Conservation (phyloP, 257 asterid genomes). For the Solanum neorickii region DNA sequence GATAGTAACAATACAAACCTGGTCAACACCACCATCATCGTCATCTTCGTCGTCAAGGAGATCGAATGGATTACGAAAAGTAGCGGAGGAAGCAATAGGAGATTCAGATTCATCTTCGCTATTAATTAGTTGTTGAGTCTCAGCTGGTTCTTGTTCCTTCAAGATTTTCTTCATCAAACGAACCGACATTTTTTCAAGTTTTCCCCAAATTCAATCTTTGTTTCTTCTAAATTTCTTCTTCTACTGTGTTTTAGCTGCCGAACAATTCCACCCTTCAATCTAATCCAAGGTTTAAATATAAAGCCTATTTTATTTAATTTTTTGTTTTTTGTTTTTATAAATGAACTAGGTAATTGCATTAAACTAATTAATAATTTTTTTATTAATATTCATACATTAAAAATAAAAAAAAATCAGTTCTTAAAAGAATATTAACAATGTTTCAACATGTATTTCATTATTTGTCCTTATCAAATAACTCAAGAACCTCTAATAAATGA, state of each 20-base stretch:
- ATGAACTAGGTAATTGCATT: no score
- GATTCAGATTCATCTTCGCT: constrained; percentile 1
- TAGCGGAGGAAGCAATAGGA: not conserved
- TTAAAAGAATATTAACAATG: no score
- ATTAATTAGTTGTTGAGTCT: not conserved
- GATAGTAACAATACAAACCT: not conserved
- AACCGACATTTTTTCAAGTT: not conserved
- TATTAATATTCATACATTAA: no score
- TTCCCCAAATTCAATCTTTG: not conserved
- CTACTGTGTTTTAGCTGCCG: not conserved
- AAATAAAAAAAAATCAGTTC: no score
- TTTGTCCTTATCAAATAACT: no score
- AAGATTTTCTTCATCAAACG: constrained; percentile 6
- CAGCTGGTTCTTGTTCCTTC: not conserved
- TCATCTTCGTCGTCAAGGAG: constrained; percentile 6
- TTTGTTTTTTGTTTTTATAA: no score
- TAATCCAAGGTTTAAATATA: not conserved
- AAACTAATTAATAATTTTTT: no score
- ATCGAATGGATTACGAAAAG: constrained; percentile 5
- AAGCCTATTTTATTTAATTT: not conserved
- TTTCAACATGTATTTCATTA: no score
- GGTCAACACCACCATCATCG: not conserved
- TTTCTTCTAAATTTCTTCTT: not conserved
- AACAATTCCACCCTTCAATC: not conserved
- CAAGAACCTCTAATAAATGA: no score